Conservation (phyloP, 495 filamentous ascomycete genomes). For the Geopyxis carbonaria region DNA sequence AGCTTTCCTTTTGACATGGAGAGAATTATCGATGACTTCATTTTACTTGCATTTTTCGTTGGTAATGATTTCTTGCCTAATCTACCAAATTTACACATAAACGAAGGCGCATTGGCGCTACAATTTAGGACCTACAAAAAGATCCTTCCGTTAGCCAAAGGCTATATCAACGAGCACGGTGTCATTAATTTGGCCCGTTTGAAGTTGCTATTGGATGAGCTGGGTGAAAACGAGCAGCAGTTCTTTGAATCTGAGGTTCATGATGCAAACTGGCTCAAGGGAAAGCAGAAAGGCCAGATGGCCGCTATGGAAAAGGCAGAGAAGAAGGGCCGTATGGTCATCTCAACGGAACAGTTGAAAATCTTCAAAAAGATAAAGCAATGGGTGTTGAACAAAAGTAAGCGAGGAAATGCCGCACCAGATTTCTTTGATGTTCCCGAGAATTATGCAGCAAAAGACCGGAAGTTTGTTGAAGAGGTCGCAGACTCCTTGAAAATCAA, state of each 20-base stretch:
- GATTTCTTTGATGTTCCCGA: slow-evolving; percentile 51
- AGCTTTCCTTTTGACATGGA: slow-evolving; percentile 83
- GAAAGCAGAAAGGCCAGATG: slow-evolving; percentile 50
- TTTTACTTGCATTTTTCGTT: slow-evolving; percentile 98
- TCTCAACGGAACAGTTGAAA: slow-evolving; percentile 66
- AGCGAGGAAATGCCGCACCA: slow-evolving; percentile 21
- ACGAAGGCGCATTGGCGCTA: slow-evolving; percentile 83
- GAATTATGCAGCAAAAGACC: slow-evolving; percentile 64
- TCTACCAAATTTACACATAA: slow-evolving; percentile 91
- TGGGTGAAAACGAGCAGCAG: slow-evolving; percentile 69
- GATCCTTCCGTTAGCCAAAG: slow-evolving; percentile 68
- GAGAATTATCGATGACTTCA: slow-evolving; percentile 95
- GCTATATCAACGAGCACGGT: slow-evolving; percentile 93
- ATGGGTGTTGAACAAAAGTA: slow-evolving; percentile 27
- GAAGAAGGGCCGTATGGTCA: slow-evolving; percentile 42
- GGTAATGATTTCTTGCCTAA: slow-evolving; percentile 99
- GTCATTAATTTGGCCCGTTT: slow-evolving; percentile 73
- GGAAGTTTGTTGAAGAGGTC: slow-evolving; percentile 79
- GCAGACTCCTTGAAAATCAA: slow-evolving; percentile 63
- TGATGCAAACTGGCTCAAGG: slow-evolving; percentile 81
- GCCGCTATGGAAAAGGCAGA: slow-evolving; percentile 44
- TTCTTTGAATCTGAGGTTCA: slow-evolving; percentile 81
- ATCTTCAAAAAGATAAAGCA: slow-evolving; percentile 68
- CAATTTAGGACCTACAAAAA: slow-evolving; percentile 97
- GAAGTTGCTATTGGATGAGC: slow-evolving; percentile 58